Conservation (phyloP, 495 filamentous ascomycete species). For the Daldinia decipiens region DNA sequence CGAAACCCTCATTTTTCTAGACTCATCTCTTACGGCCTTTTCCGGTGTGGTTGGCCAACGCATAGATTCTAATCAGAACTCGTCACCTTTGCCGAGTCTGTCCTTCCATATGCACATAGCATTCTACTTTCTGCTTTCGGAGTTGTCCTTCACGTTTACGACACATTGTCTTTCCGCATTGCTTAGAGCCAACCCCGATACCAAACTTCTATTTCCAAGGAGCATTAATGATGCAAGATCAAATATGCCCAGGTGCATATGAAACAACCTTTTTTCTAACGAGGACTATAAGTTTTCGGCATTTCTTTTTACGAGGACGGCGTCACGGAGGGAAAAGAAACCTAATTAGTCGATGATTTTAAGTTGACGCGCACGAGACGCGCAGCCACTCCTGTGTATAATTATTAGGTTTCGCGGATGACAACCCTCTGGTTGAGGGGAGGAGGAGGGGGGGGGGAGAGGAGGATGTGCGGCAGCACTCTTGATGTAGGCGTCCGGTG, state of each 20-base stretch:
- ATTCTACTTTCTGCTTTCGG: background rate
- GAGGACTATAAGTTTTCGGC: conserved; percentile 1
- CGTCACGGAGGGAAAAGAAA: background rate
- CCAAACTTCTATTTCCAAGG: background rate
- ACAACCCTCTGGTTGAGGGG: background rate
- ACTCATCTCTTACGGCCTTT: background rate
- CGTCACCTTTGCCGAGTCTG: background rate
- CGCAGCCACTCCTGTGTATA: background rate
- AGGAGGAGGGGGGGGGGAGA: background rate
- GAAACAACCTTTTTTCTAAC: conserved; percentile 4
- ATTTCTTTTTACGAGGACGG: conserved; percentile 3
- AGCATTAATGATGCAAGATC: conserved; percentile 4
- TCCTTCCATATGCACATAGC: background rate
- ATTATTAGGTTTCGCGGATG: background rate
- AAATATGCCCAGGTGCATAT: background rate
- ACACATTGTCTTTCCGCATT: background rate
- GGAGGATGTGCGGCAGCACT: background rate
- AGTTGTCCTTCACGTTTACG: background rate
- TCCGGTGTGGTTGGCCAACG: background rate
- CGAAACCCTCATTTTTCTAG: conserved; percentile 62
- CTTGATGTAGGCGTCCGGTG: background rate
- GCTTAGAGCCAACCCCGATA: conserved; percentile 1
- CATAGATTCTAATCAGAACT: background rate
- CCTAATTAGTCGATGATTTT: conserved; percentile 9
- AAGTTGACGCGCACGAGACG: background rate